phyloP scores from a whole-genome alignment of 192 early-diverging fungal genomes.

The Coemansia sp. region DNA sequence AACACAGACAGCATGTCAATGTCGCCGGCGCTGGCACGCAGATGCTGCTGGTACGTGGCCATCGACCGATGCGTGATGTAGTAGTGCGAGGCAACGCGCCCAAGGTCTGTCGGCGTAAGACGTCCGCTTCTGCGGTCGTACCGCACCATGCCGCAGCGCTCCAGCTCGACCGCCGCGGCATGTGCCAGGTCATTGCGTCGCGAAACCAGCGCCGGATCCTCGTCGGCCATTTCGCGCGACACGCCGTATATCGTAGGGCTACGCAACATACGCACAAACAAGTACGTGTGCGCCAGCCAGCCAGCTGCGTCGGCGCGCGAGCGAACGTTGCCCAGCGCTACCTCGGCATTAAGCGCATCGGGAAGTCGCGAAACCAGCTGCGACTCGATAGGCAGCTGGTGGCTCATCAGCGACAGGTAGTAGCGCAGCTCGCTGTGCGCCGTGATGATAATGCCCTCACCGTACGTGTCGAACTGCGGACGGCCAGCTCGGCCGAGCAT shows the following conservation, averaged over 20 bases:
- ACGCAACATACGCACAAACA: conserved; percentile 96
- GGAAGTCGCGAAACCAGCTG: conserved; percentile 68
- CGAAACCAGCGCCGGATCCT: conserved; percentile 74
- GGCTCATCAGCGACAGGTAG: conserved; percentile 96
- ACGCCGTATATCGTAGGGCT: conserved; percentile 87
- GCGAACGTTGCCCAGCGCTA: conserved; percentile 81
- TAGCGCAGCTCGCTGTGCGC: conserved; percentile 96
- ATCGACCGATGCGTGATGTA: conserved; percentile 92
- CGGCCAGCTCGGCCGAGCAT: conserved; percentile 98
- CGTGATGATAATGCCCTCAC: conserved; percentile 88
- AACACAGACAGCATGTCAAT: conserved; percentile 91
- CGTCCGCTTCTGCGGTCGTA: conserved; percentile 91
- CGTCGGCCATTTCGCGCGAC: conserved; percentile 49
- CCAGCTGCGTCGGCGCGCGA: conserved; percentile 91
- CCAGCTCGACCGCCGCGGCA: conserved; percentile 78
- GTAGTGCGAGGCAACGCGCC: conserved; percentile 94
- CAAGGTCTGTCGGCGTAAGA: conserved; percentile 86
- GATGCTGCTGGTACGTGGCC: conserved; percentile 89
- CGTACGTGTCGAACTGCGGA: conserved; percentile 92
- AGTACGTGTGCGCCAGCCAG: conserved; percentile 95
- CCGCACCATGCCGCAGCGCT: conserved; percentile 89
- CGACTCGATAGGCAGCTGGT: conserved; percentile 89
- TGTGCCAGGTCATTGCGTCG: conserved; percentile 89
- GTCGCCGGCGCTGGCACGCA: conserved; percentile 85
- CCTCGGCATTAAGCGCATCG: conserved; percentile 94